Conservation (phyloP, 129 eudicot species). For the Saposhnikovia divaricata region DNA sequence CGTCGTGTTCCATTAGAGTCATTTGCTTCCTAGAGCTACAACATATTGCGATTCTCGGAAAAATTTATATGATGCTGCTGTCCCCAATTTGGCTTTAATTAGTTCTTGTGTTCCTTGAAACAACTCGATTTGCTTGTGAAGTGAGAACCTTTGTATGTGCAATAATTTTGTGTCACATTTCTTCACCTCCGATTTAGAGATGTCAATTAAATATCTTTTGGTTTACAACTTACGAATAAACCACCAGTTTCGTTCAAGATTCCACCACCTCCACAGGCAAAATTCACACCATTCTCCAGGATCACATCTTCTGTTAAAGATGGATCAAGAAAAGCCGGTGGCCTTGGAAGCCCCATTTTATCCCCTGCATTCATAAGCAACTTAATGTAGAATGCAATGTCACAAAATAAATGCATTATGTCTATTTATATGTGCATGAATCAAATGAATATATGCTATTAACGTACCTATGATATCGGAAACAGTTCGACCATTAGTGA, state of each 20-base stretch:
- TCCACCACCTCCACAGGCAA: constrained; percentile 97
- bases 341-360: constrained; percentile 81
- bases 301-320: constrained; percentile 61
- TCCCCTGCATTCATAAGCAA: constrained; percentile 46
- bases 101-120: constrained; percentile 72
- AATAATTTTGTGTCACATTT: not conserved
- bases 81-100: constrained; percentile 46
- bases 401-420: not conserved
- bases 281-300: constrained; percentile 74
- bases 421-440: not conserved
- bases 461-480: constrained; percentile 81
- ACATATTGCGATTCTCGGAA: constrained; percentile 66
- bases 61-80: constrained; percentile 45
- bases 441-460: not conserved
- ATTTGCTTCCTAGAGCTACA: constrained; percentile 85
- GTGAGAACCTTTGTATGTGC: constrained; percentile 74
- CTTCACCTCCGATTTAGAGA: not conserved
- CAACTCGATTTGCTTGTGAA: constrained; percentile 80
- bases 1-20: not conserved
- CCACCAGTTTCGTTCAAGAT: constrained; percentile 94
- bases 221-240: constrained; percentile 55
- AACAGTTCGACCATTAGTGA: constrained; percentile 87
- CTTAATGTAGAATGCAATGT: not conserved
- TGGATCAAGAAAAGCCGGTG: constrained; percentile 85
- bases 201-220: not conserved